Evolutionary conservation across 768 basidiomycete species (phyloP), one percentile per base, ranked within the genome.

Genomic region (Tylopilus plumbeoviolaceoides): DNA sequence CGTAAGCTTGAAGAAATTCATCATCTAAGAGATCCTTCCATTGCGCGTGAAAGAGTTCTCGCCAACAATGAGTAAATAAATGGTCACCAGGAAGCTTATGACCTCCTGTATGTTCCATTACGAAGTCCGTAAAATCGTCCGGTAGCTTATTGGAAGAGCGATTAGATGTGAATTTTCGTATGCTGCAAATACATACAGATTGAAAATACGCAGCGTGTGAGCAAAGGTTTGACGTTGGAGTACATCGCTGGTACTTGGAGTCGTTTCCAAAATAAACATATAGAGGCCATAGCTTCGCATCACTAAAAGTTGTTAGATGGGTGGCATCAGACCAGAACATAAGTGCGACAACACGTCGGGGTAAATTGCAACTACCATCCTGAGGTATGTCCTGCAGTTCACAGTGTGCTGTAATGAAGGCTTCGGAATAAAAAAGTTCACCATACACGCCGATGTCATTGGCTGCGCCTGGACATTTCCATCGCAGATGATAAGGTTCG

Each of bases 271-370:
- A 50, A 12, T 27, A 44, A 4, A 50, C 1, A 10, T 50, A 50
- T 0, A 50, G 14, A 0, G 41, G 49, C 48, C 48, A 50, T 33
- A 50, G 2, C n/a, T 50, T 50, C 17, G 48, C 28, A 7, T 42
- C 11, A 9, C 48, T 17, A 5, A 50, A 50, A 2, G 41, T 42
- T 0, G 41, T 50, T 2, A 50, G 21, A 9, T 50, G 48, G 2
- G 41, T 50, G 4, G 48, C 7, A 14, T 50, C 48, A 3, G 48
- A 50, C 48, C 48, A 50, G 17, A 50, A 50, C 48, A 50, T 50
- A 20, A 47, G 7, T 8, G 25, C 25, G 1, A 47, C n/a, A 18
- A 39, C 25, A 15, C 9, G 17, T 7, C 7, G 11, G 17, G 48
- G 48, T 8, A 50, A 23, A 2, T 20, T 42, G 14, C 48, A 50